A percentile compares a stretch with the other conserved stretches of the same genome.
These are phyloP conservation scores for Ophiostoma quercus DNA, from an alignment of 2,329 filamentous ascomycete genomes.

Conservation along the genomic window DNA sequence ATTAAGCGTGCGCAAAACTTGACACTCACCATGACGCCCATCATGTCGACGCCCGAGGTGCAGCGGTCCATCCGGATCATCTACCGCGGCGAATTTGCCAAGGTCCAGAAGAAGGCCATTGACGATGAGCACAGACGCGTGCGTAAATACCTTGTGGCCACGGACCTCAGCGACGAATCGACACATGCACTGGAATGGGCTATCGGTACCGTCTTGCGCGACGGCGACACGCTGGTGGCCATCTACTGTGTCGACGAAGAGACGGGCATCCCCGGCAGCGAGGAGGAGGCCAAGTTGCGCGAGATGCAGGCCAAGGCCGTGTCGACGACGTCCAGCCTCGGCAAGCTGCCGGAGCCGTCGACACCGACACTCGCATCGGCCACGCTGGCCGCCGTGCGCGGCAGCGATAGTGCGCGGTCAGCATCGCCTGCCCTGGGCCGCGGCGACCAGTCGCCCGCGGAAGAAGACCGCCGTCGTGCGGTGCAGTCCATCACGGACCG, in stretches of 20 bases:
- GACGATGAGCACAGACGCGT: slow-evolving; percentile 73
- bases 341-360: slow-evolving; percentile 30
- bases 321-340: slow-evolving; percentile 37
- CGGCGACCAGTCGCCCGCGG: slow-evolving; percentile 54
- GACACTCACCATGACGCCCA: slow-evolving; percentile 70
- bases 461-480: slow-evolving; percentile 74
- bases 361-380: slow-evolving; percentile 17
- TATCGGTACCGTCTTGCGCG: slow-evolving; percentile 86
- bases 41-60: slow-evolving; percentile 68
- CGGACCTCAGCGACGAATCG: slow-evolving; percentile 88
- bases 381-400: slow-evolving; percentile 15
- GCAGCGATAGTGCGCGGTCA: slow-evolving; percentile 25
- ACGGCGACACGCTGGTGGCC: slow-evolving; percentile 88
- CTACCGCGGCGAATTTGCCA: slow-evolving; percentile 76
- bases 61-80: slow-evolving; percentile 85
- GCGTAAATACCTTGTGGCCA: slow-evolving; percentile 91
- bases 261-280: slow-evolving; percentile 49
- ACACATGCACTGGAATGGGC: slow-evolving; percentile 96
- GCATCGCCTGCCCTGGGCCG: slow-evolving; percentile 38
- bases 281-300: slow-evolving; percentile 61
- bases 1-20: slow-evolving; percentile 85
- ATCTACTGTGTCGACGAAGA: slow-evolving; percentile 95
- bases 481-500: slow-evolving; percentile 79
- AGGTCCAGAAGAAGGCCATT: slow-evolving; percentile 65
- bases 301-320: slow-evolving; percentile 70